phyloP scores from a whole-genome alignment of 257 asterid species.

The Solanum infundibuliforme region DNA sequence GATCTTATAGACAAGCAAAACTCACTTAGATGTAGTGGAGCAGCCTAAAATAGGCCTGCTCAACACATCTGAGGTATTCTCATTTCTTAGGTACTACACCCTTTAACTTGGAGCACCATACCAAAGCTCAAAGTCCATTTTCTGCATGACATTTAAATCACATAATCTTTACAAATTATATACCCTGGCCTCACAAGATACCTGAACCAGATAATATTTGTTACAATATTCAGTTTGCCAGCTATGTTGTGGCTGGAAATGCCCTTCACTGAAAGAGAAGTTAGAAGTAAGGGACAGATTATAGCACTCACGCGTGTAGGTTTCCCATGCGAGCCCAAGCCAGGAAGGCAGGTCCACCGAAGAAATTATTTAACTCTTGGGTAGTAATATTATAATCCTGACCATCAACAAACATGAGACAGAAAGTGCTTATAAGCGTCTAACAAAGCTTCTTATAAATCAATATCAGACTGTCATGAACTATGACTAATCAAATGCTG shows the following conservation, averaged over 20 bases:
- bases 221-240: background rate
- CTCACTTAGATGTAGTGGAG: background rate
- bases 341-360: constrained; percentile 99
- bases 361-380: constrained; percentile 60
- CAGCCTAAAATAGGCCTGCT: background rate
- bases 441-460: background rate
- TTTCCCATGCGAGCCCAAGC: constrained; percentile 99
- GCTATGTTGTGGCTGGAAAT: background rate
- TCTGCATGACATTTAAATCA: background rate
- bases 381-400: constrained; percentile 69
- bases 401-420: constrained; percentile 4
- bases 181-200: background rate
- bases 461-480: background rate
- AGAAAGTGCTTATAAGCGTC: background rate
- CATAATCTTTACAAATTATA: background rate
- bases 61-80: background rate
- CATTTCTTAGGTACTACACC: background rate
- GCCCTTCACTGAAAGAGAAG: background rate
- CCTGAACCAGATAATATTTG: background rate
- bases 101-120: background rate
- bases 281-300: background rate
- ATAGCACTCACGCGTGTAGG: constrained; percentile 58
- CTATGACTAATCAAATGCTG: background rate
- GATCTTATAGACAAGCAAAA: background rate
- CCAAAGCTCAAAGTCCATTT: background rate